A percentile compares a stretch with the other conserved stretches of the same genome.
These are phyloP conservation scores for Botrytis porri DNA, from an alignment of 2,329 filamentous ascomycete genomes.

Conservation along the genomic window DNA sequence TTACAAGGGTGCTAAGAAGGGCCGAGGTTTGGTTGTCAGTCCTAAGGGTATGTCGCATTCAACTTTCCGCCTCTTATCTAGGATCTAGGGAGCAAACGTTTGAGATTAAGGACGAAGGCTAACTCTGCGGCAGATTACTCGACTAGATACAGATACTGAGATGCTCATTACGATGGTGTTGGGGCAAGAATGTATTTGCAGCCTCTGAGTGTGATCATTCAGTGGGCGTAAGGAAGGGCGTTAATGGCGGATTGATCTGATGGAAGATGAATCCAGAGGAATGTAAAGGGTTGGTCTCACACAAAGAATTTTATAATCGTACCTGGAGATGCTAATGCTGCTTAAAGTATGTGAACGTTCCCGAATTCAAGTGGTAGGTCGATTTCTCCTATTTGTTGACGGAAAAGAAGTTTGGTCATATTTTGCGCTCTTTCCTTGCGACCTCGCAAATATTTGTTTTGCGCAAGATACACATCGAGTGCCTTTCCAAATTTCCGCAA, in stretches of 20 bases:
- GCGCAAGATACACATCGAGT: background rate
- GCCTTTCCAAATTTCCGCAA: background rate
- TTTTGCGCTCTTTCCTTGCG: background rate
- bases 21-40: conserved; percentile 90
- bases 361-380: background rate
- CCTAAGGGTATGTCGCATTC: conserved; percentile 61
- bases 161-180: background rate
- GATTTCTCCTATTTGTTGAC: background rate
- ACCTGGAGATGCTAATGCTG: conserved; percentile 28
- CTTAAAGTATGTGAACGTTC: conserved; percentile 23
- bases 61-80: background rate
- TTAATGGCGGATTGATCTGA: conserved; percentile 17
- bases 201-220: background rate
- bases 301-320: conserved; percentile 25
- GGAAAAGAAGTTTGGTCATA: background rate
- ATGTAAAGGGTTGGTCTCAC: conserved; percentile 41
- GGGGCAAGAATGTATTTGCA: background rate
- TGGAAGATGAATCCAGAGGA: conserved; percentile 15
- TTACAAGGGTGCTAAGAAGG: conserved; percentile 98
- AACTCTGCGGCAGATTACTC: conserved; percentile 50
- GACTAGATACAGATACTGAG: conserved; percentile 64
- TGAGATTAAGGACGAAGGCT: conserved; percentile 12
- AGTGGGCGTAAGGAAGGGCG: conserved; percentile 15
- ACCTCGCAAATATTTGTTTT: background rate
- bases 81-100: no score